Conservation (phyloP, 345 rosid genomes). For the Balakata baccata region DNA sequence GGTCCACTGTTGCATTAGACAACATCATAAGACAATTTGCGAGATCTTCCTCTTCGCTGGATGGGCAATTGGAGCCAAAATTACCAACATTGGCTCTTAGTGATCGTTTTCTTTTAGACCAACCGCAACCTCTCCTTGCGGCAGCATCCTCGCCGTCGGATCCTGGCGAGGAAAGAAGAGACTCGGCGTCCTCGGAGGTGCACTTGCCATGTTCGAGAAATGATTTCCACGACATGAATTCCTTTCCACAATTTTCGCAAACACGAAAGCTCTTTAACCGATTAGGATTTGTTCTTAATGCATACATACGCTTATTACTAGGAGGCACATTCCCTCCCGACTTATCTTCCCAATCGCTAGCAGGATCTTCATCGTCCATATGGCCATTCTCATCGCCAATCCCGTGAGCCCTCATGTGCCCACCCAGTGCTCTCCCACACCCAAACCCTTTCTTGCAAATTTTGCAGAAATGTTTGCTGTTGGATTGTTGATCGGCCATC, state of each 20-base stretch:
- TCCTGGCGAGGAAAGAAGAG: slow-evolving; percentile 41
- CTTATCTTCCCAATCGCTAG: slow-evolving; percentile 54
- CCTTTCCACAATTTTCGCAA: slow-evolving; percentile 74
- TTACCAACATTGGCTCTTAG: slow-evolving; percentile 48
- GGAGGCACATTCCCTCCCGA: slow-evolving; percentile 39
- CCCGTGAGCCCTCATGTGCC: slow-evolving; percentile 86
- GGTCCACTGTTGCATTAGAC: slow-evolving; percentile 65
- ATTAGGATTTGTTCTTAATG: slow-evolving; percentile 61
- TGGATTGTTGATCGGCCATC: slow-evolving; percentile 46
- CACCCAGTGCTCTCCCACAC: slow-evolving; percentile 70
- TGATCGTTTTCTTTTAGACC: slow-evolving; percentile 70
- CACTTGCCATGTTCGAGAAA: slow-evolving; percentile 80
- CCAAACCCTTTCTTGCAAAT: slow-evolving; percentile 74
- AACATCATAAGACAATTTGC: slow-evolving; percentile 90
- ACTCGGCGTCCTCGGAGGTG: slow-evolving; percentile 46
- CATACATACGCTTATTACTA: slow-evolving; percentile 56
- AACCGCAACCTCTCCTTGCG: slow-evolving; percentile 33
- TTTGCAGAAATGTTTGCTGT: slow-evolving; percentile 55
- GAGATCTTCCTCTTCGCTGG: slow-evolving; percentile 89
- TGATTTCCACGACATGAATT: slow-evolving; percentile 76
- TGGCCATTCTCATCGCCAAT: slow-evolving; percentile 52
- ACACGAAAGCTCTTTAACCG: slow-evolving; percentile 55
- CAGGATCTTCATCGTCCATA: slow-evolving; percentile 50
- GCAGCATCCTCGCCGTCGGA: slow-evolving; percentile 41
- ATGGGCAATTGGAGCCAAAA: slow-evolving; percentile 35